Base-by-base conservation (phyloP, 2,329 filamentous ascomycete genomes). In the Colletotrichum sp. region DNA sequence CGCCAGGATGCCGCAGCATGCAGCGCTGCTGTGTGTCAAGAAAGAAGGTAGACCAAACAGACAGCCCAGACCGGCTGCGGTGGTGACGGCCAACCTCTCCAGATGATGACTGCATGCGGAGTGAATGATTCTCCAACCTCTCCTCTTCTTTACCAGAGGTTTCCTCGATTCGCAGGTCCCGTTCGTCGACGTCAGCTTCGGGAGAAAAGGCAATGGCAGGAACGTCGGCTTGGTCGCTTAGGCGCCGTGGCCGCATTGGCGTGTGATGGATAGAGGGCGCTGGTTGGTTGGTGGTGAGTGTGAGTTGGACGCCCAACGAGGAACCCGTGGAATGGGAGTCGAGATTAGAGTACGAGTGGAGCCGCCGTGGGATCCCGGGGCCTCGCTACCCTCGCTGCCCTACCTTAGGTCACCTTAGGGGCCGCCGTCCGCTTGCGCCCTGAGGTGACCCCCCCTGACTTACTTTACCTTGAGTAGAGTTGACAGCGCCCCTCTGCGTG, bases 221-320 rank as follows among this genome's bases (percentile, higher is more conserved):
- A 71, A 62, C 19, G 55, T 59, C 25, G 30, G 63, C 19, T 59
- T 29, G 12, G 57, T 59, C 59, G 44, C 65, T 74, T 61, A 69
- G 70, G 15, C 59, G 57, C 65, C 36, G 64, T n/a, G 57, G 59
- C 32, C 74, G 71, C 59, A 76, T 69, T 63, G 59, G 64, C 64
- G 70, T 76, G 70, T 64, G 39, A 55, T 49, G 59, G 34, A 66
- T 22, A 39, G 66, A 57, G 15, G 30, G 52, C 34, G 55, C 19
- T 72, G 73, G 59, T 49, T 34, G 70, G 32, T 39, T 39, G 62
- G 27, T 62, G 30, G 39, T 30, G 63, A 52, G 49, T 34, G 22
- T 49, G 67, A 68, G 49, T 32, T 65, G 39, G 39, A 36, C 11
- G 59, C 27, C 27, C 15, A 59, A n/a, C 15, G 22, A n/a, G 34